Base-by-base conservation (phyloP, 352 stramenopile species). In the Globisporangium polare region DNA sequence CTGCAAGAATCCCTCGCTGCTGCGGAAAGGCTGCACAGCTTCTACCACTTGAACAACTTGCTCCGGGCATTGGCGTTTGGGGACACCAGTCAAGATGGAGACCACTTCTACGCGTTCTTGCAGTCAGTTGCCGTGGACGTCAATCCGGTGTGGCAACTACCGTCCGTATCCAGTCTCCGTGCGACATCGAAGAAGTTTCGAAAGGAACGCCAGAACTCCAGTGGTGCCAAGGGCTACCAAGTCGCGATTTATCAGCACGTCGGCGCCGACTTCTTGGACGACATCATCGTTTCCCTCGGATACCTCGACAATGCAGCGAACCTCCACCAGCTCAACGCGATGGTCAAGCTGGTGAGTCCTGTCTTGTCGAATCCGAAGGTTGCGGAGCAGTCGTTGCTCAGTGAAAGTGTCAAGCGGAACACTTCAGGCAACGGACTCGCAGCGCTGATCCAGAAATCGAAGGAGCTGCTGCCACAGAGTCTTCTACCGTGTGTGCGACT, bases 341-440 rank as follows among this genome's bases (percentile, higher is more conserved):
- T 90, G 79, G 75, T 82, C 18, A 85, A 82, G 47, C 79, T 90
- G 27, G 71, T 89, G 10, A 53, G 75, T 3, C 78, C 81, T 39
- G 72, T 79, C 53, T 63, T 89, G 2, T 71, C 70, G 10, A 82
- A 71, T n/a, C 35, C 60, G 9, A 29, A 55, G 1, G 75, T 90
- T 41, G 75, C 79, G 1, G 56, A 75, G 7, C 69, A 72, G 31
- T 71, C 57, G 35, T 55, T 85, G 27, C 52, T 58, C 26, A 64
- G 35, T 17, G 39, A 35, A 27, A 50, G 18, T 26, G n/a, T 37
- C 26, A 46, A 33, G 18, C 22, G 26, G 37, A 41, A 42, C 46
- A n/a, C 35, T 18, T 29, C 46, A 24, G 39, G 47, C 8, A 51
- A 68, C 20, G 63, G 50, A 29, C 37, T 56, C 46, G 69, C 42